Base-by-base conservation (phyloP, 2,329 filamentous ascomycete genomes). In the Colletotrichum destructivum region DNA sequence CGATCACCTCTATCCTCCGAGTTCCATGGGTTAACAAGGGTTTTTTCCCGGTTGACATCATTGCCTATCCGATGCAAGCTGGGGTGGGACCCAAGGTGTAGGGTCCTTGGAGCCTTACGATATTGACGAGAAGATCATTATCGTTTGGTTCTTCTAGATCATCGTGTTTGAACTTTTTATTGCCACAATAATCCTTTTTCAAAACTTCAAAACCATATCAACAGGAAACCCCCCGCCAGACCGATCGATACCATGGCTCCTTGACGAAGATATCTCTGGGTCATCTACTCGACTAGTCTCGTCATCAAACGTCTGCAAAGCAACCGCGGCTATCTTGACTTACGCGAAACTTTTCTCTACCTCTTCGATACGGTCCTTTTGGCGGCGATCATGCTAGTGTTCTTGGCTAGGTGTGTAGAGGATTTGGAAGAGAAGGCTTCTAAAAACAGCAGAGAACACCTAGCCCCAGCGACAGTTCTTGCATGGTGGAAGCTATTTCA, bases 131-230 rank as follows among this genome's bases (percentile, higher is more conserved):
- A 81, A 84, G 16, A 79, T 90, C 47, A 85, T 90, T 5, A 77
- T 90, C 11, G 84, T 77, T 2, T 88, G 89, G 2, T 78, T 91
- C 3, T 78, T 85, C 16, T 89, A 91, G 75, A 82, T 91, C n/a
- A 40, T 87, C 16, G 84, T 88, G 68, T 90, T 91, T 66, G 81
- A 81, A 2, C 81, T 89, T 63, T 91, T 90, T 75, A 80, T 89
- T 46, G 59, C 85, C 2, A 82, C 84, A 0, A 83, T 86, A 0
- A 75, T 82, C 3, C 73, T 85, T 1, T 89, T n/a, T n/a, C n/a
- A n/a, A n/a, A n/a, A n/a, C n/a, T 89, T 76, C 84, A 89, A 71
- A 62, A 72, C 2, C 75, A 78, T 18, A 76, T 78, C 49, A 65
- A 52, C n/a, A 54, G 62, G 26, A 54, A 71, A 21, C 77, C 75